These are phyloP conservation scores for Globisporangium orthogonon DNA, from an alignment of 352 stramenopile species.

Conservation along the genomic window DNA sequence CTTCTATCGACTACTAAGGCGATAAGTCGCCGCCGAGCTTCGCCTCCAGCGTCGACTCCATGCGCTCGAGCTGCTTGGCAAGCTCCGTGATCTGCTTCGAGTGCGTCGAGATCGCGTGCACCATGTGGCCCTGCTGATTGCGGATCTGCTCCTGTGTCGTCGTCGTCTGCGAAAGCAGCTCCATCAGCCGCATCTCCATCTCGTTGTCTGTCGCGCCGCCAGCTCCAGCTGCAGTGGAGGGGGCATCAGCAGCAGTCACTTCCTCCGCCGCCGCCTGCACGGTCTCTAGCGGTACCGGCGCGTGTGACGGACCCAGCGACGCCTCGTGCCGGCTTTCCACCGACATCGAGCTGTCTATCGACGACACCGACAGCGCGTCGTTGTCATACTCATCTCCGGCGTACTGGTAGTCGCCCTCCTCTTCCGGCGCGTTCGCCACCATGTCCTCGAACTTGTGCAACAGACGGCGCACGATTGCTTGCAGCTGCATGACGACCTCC, in stretches of 20 bases:
- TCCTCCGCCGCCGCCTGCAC: not conserved
- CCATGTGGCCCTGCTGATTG: conserved; percentile 78
- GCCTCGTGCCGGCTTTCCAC: conserved; percentile 10
- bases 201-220: conserved; percentile 28
- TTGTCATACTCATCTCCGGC: conserved; percentile 9
- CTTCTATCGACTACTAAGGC: conserved; percentile 6
- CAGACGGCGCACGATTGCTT: conserved; percentile 44
- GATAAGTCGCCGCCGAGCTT: conserved; percentile 31
- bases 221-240: not conserved
- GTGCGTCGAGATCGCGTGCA: conserved; percentile 64
- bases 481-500: conserved; percentile 47
- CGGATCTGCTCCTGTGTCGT: conserved; percentile 74
- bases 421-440: conserved; percentile 15
- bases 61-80: conserved; percentile 73
- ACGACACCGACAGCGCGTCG: conserved; percentile 12
- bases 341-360: conserved; percentile 17
- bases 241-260: not conserved
- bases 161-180: conserved; percentile 76
- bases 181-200: conserved; percentile 74
- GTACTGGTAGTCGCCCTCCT: not conserved
- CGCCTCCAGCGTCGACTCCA: conserved; percentile 59
- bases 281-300: not conserved
- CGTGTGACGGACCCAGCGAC: not conserved
- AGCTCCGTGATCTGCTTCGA: conserved; percentile 76
- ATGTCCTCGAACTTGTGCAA: conserved; percentile 51